Evolutionary conservation across 371 early-diverging fungal species (phyloP).

Genomic region (Umbelopsis sp.): DNA sequence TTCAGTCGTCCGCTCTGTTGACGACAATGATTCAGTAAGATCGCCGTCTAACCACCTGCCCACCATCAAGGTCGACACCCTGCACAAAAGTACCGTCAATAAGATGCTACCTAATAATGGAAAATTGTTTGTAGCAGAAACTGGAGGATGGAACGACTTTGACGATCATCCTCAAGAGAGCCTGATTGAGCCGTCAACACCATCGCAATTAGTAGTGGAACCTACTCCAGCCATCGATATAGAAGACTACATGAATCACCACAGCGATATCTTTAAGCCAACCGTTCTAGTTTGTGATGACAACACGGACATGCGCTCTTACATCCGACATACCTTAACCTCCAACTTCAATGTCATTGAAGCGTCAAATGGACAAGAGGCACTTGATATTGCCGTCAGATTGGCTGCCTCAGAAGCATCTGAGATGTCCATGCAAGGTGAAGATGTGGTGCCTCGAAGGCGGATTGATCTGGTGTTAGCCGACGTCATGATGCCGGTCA

Average conservation of each 20-base stretch:
- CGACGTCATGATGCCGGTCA: slow-evolving; percentile 57
- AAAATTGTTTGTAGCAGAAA: slow-evolving; percentile 3
- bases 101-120: background rate
- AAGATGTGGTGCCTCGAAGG: slow-evolving; percentile 28
- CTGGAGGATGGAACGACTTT: background rate
- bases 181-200: too few relatives aligned
- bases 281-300: slow-evolving; percentile 52
- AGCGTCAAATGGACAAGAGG: slow-evolving; percentile 46
- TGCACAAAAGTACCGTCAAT: background rate
- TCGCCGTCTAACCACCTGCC: background rate
- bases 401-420: slow-evolving; percentile 9
- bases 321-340: slow-evolving; percentile 31
- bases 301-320: slow-evolving; percentile 57
- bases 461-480: slow-evolving; percentile 23
- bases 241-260: too few relatives aligned
- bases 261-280: background rate
- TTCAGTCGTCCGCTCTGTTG: too few relatives aligned
- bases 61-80: background rate
- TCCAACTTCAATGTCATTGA: slow-evolving; percentile 24
- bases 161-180: background rate
- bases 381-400: slow-evolving; percentile 24
- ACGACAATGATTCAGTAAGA: background rate
- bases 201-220: background rate
- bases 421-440: slow-evolving; percentile 1
- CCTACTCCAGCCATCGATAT: background rate